Conservation (phyloP, 768 basidiomycete species). For the Mycena vitilis region DNA sequence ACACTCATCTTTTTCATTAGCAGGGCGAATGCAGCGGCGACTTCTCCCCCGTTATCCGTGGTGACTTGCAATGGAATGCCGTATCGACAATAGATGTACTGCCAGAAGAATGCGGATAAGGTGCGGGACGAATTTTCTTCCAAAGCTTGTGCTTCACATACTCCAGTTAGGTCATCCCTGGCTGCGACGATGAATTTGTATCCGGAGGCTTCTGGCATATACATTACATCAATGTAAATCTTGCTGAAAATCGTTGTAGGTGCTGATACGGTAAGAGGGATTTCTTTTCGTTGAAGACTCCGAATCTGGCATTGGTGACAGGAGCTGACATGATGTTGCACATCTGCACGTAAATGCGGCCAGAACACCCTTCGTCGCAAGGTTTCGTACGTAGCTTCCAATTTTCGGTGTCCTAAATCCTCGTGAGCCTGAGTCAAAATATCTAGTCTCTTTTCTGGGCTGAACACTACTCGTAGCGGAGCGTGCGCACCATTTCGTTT, state of each 20-base stretch:
- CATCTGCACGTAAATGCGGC: slow-evolving; percentile 27
- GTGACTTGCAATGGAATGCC: background rate
- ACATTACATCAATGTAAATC: background rate
- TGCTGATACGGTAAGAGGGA: slow-evolving; percentile 23
- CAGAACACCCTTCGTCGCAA: background rate
- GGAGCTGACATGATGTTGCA: slow-evolving; percentile 41
- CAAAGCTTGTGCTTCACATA: background rate
- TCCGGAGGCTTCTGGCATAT: background rate
- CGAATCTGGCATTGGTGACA: slow-evolving; percentile 44
- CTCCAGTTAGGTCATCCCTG: background rate
- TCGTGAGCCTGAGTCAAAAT: slow-evolving; percentile 8
- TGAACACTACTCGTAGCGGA: background rate
- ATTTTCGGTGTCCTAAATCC: slow-evolving; percentile 5
- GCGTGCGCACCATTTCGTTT: background rate
- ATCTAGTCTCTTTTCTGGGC: background rate
- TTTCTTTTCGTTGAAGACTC: slow-evolving; percentile 23
- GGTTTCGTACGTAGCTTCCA: slow-evolving; percentile 3
- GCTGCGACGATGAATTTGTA: background rate
- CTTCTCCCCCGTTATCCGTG: background rate
- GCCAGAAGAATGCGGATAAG: background rate
- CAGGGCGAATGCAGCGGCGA: background rate
- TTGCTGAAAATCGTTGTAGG: background rate
- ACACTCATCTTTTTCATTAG: background rate
- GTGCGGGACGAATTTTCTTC: background rate
- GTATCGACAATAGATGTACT: background rate